These are phyloP conservation scores for Glycine latifolia DNA, from an alignment of 306 rosid genomes.

Conservation along the genomic window DNA sequence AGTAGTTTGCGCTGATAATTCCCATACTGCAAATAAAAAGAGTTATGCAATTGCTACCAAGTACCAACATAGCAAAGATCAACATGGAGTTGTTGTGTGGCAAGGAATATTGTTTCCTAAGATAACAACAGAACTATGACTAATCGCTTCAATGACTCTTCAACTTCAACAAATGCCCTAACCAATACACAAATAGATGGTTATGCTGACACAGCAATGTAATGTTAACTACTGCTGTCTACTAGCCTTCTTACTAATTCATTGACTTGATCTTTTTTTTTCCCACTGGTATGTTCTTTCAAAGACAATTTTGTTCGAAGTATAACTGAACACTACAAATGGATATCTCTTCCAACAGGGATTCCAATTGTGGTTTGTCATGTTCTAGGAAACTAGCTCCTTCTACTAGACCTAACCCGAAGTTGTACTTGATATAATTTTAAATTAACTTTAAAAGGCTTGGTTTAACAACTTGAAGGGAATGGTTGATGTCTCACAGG, in stretches of 20 bases:
- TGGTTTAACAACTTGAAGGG: background rate
- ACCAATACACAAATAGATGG: slow-evolving; percentile 5
- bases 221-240: too few species aligned
- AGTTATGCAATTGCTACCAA: background rate
- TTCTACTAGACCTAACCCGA: too few species aligned
- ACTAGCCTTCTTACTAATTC: too few species aligned
- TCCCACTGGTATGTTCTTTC: too few species aligned
- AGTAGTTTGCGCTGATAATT: slow-evolving; percentile 65
- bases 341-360: too few species aligned
- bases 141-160: background rate
- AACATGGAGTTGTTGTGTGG: slow-evolving; percentile 2
- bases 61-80: background rate
- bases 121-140: slow-evolving; percentile 18
- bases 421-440: background rate
- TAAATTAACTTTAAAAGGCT: background rate
- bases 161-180: slow-evolving; percentile 18
- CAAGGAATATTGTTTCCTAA: background rate
- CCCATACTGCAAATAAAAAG: slow-evolving; percentile 68
- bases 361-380: too few species aligned
- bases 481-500: too few species aligned
- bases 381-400: too few species aligned
- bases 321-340: too few species aligned
- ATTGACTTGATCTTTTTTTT: too few species aligned
- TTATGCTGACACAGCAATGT: background rate
- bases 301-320: too few species aligned